A percentile compares a stretch with the other conserved stretches of the same genome.
Evolutionary conservation across 2,329 filamentous ascomycete species (phyloP).

Genomic region (Dactylonectria estremocensis): DNA sequence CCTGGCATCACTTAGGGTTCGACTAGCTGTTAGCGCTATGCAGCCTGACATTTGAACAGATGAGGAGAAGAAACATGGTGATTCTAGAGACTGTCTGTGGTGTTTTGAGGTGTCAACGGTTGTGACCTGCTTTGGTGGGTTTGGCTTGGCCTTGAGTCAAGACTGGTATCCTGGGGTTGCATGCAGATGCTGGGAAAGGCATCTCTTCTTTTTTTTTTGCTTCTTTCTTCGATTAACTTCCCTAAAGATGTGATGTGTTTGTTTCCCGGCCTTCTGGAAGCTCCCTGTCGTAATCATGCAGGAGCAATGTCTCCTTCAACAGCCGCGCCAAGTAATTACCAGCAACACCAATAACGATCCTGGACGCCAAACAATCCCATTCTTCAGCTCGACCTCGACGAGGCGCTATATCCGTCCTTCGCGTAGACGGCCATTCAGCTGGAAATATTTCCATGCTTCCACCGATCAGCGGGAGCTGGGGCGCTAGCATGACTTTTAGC

Average conservation of each 20-base stretch:
- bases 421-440: neutral
- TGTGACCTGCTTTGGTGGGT: neutral
- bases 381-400: neutral
- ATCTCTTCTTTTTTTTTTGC: neutral
- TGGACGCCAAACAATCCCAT: neutral
- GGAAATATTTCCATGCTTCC: neutral
- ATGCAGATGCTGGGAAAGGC: neutral
- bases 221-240: neutral
- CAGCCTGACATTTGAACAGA: no score
- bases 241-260: neutral
- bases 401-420: neutral
- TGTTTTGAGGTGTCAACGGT: neutral
- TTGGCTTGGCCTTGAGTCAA: neutral
- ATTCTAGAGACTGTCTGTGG: neutral
- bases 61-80: neutral
- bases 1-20: neutral
- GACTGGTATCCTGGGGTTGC: neutral
- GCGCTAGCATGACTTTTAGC: conserved; percentile 1
- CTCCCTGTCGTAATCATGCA: neutral
- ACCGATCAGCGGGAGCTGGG: conserved; percentile 20
- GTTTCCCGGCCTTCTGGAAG: neutral
- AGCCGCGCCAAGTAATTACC: neutral
- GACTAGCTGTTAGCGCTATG: neutral
- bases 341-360: neutral
- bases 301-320: neutral